These are phyloP conservation scores for Cladorrhinum sp. DNA, from an alignment of 2,329 filamentous ascomycete genomes.

Conservation along the genomic window DNA sequence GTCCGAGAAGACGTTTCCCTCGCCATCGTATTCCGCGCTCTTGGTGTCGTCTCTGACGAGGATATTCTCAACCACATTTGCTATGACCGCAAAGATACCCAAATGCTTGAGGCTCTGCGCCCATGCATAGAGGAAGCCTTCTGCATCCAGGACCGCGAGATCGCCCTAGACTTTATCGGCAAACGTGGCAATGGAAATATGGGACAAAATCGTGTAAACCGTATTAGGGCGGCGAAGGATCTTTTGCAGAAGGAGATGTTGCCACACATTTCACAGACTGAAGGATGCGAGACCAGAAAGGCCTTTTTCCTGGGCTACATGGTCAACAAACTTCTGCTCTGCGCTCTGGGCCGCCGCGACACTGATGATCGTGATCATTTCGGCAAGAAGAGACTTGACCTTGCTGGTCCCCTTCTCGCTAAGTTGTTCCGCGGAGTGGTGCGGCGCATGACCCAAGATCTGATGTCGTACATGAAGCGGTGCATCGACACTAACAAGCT, in stretches of 20 bases:
- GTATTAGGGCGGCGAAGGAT: slow-evolving; percentile 87
- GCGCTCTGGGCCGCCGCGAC: slow-evolving; percentile 86
- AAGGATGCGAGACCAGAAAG: slow-evolving; percentile 92
- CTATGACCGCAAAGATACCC: slow-evolving; percentile 89
- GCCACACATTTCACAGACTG: slow-evolving; percentile 91
- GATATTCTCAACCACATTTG: slow-evolving; percentile 98
- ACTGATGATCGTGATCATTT: slow-evolving; percentile 98
- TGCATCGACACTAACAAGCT: slow-evolving; percentile 86
- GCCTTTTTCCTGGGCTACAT: slow-evolving; percentile 99
- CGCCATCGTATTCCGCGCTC: slow-evolving; percentile 89
- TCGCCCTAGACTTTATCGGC: slow-evolving; percentile 91
- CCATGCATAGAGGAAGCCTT: slow-evolving; percentile 97
- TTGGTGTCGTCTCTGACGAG: slow-evolving; percentile 94
- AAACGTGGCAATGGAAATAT: slow-evolving; percentile 75
- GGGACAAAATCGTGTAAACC: slow-evolving; percentile 76
- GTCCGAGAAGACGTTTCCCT: slow-evolving; percentile 93
- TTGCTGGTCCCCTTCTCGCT: slow-evolving; percentile 91
- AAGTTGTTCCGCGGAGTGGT: slow-evolving; percentile 93
- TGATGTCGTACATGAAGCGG: slow-evolving; percentile 85
- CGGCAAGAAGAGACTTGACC: slow-evolving; percentile 94
- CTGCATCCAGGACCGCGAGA: slow-evolving; percentile 90
- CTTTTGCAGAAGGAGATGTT: slow-evolving; percentile 96
- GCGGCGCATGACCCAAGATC: slow-evolving; percentile 84
- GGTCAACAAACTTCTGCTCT: slow-evolving; percentile 93
- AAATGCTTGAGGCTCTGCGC: slow-evolving; percentile 96